Evolutionary conservation across 257 asterid genomes (phyloP), one percentile per base, ranked within the genome.

Genomic region (Linaria vulgaris): DNA sequence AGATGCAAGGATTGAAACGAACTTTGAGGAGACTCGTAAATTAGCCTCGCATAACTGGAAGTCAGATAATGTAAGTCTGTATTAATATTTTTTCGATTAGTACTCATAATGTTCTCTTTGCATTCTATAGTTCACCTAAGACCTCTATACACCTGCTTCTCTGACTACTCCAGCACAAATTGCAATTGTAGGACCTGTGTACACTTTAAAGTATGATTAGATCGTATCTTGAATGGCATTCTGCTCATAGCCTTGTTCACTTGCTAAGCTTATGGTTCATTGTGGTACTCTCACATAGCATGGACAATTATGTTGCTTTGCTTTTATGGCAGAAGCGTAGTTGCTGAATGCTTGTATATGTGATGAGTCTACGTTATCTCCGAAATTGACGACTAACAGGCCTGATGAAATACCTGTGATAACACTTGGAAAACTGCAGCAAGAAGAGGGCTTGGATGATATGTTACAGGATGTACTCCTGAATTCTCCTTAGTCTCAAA

Each of bases 1-100:
- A 39, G 82, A 83, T 7, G 72, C 75, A 21, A 76, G 68, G 63
- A 74, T 74, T 25, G 95, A 75, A 44, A 90, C 80, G 56, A 85
- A 67, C 76, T 82, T 90, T 31, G 95, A 84, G 78, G 76, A 84
- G 69, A 96, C 99, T 56, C 97, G 99, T 10, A 25, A 78, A 17
- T 74, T 85, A 73, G 95, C 97, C 31, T 90, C 97, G 11, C 73
- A 85, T 56, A 79, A 91, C 80, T 94, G 99, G 99, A 54, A 79
- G 5, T 58, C 72, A 41, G 88, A 79, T 73, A 58, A 79, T 21
- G 98, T 84, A 78, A 19, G 95, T 56, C 21, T 34, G 10, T 57
- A 61, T 60, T 38, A 12, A 50, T n/a, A n/a, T 6, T 20, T 57
- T 2, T 9, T 47, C 17, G 23, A 24, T 1, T 34, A 8, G 9